Evolutionary conservation across 805 yeast genomes (phyloP), one percentile per base, ranked within the genome.

Genomic region (Priceomyces castillae): DNA sequence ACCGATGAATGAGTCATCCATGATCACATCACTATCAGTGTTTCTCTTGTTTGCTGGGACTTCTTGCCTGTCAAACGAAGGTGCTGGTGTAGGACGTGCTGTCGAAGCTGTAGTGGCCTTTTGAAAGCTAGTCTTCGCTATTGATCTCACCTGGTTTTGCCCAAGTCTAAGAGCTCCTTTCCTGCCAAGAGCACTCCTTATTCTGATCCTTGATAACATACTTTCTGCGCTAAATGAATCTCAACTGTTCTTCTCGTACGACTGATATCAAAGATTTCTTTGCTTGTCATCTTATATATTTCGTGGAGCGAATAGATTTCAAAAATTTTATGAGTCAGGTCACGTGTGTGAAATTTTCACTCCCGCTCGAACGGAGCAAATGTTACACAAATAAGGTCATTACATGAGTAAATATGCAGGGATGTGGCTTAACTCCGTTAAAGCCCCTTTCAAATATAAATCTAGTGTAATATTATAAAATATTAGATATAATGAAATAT

Each of bases 1-100:
- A 14, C 99, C 99, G 43, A 94, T 90, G 58, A 92, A 82, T 4
- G 96, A 86, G 57, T 85, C 90, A 58, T 86, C 95, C 84, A 84
- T 78, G 18, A 53, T 43, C 52, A 16, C 45, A 30, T 33, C 48
- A 52, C n/a, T 46, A 12, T 41, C 37, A 16, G 14, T 14, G 5
- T 15, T 16, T 35, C 28, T 39, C 26, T 18, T 30, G 16, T 15
- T 33, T 19, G 38, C 46, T 23, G 39, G 40, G 19, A 39, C 44
- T 18, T 53, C 54, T 23, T 62, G 50, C 44, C 62, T 64, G 57
- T 76, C 71, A 56, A 77, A 77, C 11, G 81, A 70, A 20, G 82
- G 81, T 11, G 63, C 61, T 7, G 75, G 73, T 46, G 74, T 64
- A 25, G 61, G 43, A 20, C 53, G 40, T n/a, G 52, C 44, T n/a